Evolutionary conservation across 2,329 filamentous ascomycete genomes (phyloP), one percentile per base, ranked within the genome.

Genomic region (Cladosporium colombiae): DNA sequence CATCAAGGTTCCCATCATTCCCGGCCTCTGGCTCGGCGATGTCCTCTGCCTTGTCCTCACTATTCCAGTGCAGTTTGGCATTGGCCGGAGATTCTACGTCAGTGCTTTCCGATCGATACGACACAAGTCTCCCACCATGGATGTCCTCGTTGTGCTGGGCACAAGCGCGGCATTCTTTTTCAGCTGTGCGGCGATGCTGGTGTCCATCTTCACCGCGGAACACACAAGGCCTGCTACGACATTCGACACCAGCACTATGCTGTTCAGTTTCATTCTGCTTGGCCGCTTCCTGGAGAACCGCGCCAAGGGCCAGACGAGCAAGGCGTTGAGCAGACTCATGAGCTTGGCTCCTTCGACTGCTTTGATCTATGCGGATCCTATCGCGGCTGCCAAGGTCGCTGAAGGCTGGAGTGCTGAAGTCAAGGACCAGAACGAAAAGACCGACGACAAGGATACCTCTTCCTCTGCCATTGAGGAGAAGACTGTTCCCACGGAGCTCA

Each of bases 161-260:
- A 99, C 95, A 7, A 96, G 93, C 0, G 90, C 93, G 25, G 95
- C 95, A 23, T 99, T 98, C 81, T 95, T 97, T 79, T 99, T 97
- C 81, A 98, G 94, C 77, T 81, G 93, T 71, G 87, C 91, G 57
- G 64, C 92, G 18, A 97, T 99, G 92, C 64, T 89, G 5, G 88
- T 98, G 18, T 96, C 93, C 0, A 77, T 98, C 23, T 70, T 91
- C 16, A 83, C 86, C n/a, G 82, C 87, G 25, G 91, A 92, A 7
- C 92, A 98, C 75, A 86, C 84, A 2, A 87, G 91, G 57, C 95
- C 95, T 0, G 89, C 88, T 69, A 97, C 93, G 1, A 91, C 97
- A 18, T 99, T 99, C 73, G 95, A 99, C 75, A 99, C 95, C 1
- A 97, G 93, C 79, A 97, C 93, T 25, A 99, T 98, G 95, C 84